Percentiles rank a stretch among this genome's conserved stretches.
phyloP scores from a whole-genome alignment of 495 filamentous ascomycete genomes.

The Bryoglossum gracile region DNA sequence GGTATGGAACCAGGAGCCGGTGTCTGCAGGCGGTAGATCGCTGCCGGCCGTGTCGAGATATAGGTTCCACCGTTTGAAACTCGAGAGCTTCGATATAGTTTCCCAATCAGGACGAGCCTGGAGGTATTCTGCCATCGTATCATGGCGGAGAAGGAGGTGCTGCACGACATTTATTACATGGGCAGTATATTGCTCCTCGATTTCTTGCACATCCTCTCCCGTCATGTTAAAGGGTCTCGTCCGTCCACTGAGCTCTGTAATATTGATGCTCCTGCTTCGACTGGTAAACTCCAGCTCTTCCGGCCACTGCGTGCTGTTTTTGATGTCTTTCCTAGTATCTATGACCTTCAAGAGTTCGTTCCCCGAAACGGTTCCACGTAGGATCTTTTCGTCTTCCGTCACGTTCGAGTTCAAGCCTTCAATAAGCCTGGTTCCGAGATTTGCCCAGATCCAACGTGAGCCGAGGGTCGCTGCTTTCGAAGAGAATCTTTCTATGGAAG shows the following conservation, averaged over 20 bases:
- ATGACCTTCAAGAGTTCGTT: neutral
- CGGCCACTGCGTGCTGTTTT: neutral
- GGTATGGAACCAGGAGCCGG: neutral
- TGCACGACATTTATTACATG: neutral
- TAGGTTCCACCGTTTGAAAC: neutral
- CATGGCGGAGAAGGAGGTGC: neutral
- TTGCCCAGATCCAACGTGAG: neutral
- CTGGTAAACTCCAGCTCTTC: neutral
- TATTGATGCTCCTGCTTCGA: neutral
- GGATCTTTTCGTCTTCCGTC: conserved; percentile 1
- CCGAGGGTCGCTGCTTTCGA: neutral
- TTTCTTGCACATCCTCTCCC: neutral
- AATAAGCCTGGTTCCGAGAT: neutral
- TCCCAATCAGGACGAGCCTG: neutral
- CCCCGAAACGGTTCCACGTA: neutral
- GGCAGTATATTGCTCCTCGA: neutral
- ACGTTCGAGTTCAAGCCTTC: conserved; percentile 1
- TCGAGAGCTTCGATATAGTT: neutral
- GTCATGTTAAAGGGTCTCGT: conserved; percentile 5
- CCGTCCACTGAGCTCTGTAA: neutral
- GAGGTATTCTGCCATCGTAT: neutral
- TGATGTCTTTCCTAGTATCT: neutral
- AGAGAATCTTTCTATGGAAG: neutral
- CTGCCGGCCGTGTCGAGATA: neutral
- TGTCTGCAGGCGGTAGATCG: conserved; percentile 1